Evolutionary conservation across 2,329 filamentous ascomycete species (phyloP).

Genomic region (Knufia petricola): DNA sequence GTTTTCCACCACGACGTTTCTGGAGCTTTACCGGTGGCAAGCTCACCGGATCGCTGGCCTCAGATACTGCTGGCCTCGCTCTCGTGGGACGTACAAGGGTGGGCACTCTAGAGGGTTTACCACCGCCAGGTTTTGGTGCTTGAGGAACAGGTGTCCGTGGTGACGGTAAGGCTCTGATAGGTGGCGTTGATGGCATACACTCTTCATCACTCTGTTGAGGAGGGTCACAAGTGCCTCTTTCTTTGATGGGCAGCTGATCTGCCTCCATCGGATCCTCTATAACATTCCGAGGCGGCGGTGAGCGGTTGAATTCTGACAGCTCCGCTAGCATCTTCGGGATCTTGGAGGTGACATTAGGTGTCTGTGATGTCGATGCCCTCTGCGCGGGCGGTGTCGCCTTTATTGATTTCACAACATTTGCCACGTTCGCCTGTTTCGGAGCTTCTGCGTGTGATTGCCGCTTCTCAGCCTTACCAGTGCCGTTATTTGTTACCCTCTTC

Average conservation of each 20-base stretch:
- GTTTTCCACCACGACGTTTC: neutral
- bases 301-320: too few species aligned
- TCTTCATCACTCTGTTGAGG: neutral
- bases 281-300: too few species aligned
- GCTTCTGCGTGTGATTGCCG: too few species aligned
- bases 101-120: neutral
- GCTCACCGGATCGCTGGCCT: neutral
- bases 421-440: too few species aligned
- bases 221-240: neutral
- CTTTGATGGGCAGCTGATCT: neutral
- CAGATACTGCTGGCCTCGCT: neutral
- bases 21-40: neutral
- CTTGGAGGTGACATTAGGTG: too few species aligned
- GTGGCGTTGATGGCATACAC: neutral
- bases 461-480: too few species aligned
- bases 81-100: neutral
- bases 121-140: neutral
- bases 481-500: too few species aligned
- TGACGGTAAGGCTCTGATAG: neutral
- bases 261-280: neutral
- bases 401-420: too few species aligned
- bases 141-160: too few species aligned
- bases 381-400: too few species aligned
- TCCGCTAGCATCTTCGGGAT: too few species aligned
- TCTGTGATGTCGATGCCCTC: too few species aligned